Base-by-base conservation (phyloP, 2,329 filamentous ascomycete species). In the Exophiala oligosperma region DNA sequence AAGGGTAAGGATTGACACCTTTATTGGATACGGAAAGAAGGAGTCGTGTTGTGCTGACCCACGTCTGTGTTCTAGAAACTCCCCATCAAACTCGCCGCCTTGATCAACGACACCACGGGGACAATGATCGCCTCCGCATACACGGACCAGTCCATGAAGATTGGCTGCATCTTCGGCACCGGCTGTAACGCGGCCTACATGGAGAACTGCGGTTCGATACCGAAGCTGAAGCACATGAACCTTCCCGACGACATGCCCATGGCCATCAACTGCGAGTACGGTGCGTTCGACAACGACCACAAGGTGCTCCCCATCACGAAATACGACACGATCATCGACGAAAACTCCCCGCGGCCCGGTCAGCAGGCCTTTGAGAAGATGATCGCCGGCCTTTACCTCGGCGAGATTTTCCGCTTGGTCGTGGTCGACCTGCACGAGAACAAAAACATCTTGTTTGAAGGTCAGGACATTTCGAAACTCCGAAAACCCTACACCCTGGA, bases 361-460 rank as follows among this genome's bases (percentile, higher is more conserved):
- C 92, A 97, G 76, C 93, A 97, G 77, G 87, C 91, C 1, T 97
- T 97, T 67, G 93, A 97, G 79, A 97, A 97, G 80, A 97, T 97
- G 90, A 92, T 96, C 71, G 92, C 93, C 1, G 93, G 93, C 64
- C 82, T 97, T 49, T 97, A 97, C 73, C 84, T 97, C 1, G 93
- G 93, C 65, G 93, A 97, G 76, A 89, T 97, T 70, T 95, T 96
- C 84, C 90, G 93, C 58, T 83, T 96, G 49, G 86, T 93, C 55
- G 78, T 97, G 55, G 80, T 96, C 17, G 92, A 96, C 69, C 79
- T 97, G 48, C 86, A 96, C 73, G 89, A 96, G 68, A 90, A 86
- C 73, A 84, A 85, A 67, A 83, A 87, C 63, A 80, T 88, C 65
- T 86, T 99, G 65, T 97, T 99, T 73, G 84, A 89, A 67, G 84